Conservation (phyloP, 352 stramenopile species). For the Globisporangium nagaii region DNA sequence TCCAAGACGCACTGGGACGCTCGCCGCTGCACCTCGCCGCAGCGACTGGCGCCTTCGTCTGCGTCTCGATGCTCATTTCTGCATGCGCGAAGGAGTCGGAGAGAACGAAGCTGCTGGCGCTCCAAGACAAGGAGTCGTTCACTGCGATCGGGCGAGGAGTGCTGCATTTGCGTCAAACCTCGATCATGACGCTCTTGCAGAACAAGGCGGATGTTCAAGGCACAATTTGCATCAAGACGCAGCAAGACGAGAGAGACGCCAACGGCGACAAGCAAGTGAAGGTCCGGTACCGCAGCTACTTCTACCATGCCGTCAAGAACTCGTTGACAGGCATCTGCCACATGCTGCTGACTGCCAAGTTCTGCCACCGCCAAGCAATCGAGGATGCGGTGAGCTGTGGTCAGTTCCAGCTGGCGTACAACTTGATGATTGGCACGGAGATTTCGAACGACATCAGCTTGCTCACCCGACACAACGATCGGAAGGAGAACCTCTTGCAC, state of each 20-base stretch:
- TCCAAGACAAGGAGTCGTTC: conserved; percentile 36
- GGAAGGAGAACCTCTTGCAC: conserved; percentile 56
- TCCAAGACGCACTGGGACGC: conserved; percentile 43
- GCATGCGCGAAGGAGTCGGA: conserved; percentile 13
- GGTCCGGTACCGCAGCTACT: conserved; percentile 51
- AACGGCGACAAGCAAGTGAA: conserved; percentile 8
- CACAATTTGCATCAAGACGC: conserved; percentile 29
- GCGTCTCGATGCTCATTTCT: conserved; percentile 54
- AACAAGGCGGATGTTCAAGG: conserved; percentile 51
- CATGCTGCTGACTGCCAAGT: conserved; percentile 70
- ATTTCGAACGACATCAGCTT: conserved; percentile 33
- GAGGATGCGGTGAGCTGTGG: conserved; percentile 65
- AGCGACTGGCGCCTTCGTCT: conserved; percentile 74
- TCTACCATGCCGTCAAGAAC: conserved; percentile 71
- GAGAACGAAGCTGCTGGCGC: conserved; percentile 25
- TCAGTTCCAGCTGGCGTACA: conserved; percentile 67
- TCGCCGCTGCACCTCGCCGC: conserved; percentile 60
- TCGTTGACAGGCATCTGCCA: conserved; percentile 70
- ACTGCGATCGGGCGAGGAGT: conserved; percentile 57
- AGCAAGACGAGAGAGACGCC: background rate
- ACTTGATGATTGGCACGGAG: conserved; percentile 55
- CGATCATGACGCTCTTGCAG: conserved; percentile 73
- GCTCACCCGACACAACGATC: conserved; percentile 32
- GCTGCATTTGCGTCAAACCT: conserved; percentile 54
- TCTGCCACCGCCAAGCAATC: conserved; percentile 63